phyloP scores from a whole-genome alignment of 352 stramenopile genomes.

The Globisporangium yorkense region DNA sequence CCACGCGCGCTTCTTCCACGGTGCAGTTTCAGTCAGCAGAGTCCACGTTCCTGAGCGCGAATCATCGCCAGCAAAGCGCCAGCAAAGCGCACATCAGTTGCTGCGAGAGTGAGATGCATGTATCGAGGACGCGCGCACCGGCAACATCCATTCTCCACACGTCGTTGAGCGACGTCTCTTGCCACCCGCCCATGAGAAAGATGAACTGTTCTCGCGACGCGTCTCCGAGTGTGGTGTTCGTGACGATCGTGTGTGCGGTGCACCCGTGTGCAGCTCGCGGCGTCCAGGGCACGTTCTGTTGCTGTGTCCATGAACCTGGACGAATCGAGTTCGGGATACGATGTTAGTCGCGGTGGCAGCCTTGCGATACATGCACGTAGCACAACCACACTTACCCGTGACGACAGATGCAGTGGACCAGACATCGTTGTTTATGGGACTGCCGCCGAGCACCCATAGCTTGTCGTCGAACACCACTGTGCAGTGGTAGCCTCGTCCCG shows the following conservation, averaged over 20 bases:
- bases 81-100: background rate
- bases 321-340: too few species aligned
- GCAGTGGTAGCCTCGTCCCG: constrained; percentile 70
- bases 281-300: constrained; percentile 41
- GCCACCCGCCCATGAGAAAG: constrained; percentile 67
- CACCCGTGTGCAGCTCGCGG: constrained; percentile 56
- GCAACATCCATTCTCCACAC: constrained; percentile 60
- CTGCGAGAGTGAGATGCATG: background rate
- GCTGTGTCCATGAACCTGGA: constrained; percentile 29
- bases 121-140: constrained; percentile 2
- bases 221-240: constrained; percentile 50
- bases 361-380: background rate
- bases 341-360: background rate
- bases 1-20: constrained; percentile 71
- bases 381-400: constrained; percentile 10
- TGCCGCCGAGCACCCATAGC: constrained; percentile 69
- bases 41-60: constrained; percentile 28
- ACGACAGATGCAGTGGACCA: constrained; percentile 68
- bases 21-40: constrained; percentile 24
- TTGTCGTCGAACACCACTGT: constrained; percentile 48
- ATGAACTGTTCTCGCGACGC: constrained; percentile 37
- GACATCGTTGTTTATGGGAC: constrained; percentile 75
- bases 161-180: constrained; percentile 54
- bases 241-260: constrained; percentile 40
- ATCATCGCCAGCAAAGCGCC: too few species aligned